phyloP scores from a whole-genome alignment of 2,329 filamentous ascomycete genomes.

The Lecanosticta acicola region DNA sequence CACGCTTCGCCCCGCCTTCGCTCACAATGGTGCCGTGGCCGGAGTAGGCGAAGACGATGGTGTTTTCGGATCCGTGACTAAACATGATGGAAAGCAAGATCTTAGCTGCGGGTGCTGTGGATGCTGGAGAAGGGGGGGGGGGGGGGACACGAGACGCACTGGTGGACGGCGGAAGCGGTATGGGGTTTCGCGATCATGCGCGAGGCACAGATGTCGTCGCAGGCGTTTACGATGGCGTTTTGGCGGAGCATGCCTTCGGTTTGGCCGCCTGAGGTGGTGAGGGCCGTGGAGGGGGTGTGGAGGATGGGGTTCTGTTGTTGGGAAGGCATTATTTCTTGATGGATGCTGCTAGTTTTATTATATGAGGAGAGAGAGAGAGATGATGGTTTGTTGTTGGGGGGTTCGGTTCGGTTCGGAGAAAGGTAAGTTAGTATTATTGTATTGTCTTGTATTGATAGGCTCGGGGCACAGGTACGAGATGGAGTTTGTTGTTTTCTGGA shows the following conservation, averaged over 20 bases:
- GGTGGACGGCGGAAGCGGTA: slow-evolving; percentile 58
- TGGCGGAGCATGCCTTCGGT: slow-evolving; percentile 47
- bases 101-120: too few relatives aligned
- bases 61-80: slow-evolving; percentile 66
- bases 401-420: too few relatives aligned
- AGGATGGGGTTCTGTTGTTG: slow-evolving; percentile 43
- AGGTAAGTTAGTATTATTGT: neutral
- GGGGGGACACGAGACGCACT: too few relatives aligned
- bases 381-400: too few relatives aligned
- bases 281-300: slow-evolving; percentile 46
- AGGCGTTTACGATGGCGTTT: slow-evolving; percentile 57
- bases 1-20: slow-evolving; percentile 50
- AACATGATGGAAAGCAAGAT: too few relatives aligned
- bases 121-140: too few relatives aligned
- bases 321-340: slow-evolving; percentile 14
- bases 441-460: neutral
- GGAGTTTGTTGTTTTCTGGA: too few relatives aligned
- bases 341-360: neutral
- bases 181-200: slow-evolving; percentile 60
- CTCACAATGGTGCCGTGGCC: slow-evolving; percentile 59
- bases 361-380: too few relatives aligned
- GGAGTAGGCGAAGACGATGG: slow-evolving; percentile 58
- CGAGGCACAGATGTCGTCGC: slow-evolving; percentile 61
- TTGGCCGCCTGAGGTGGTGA: slow-evolving; percentile 43
- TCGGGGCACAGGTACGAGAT: too few relatives aligned